phyloP scores from a whole-genome alignment of 768 basidiomycete species.

The Pulveroboletus sp. region DNA sequence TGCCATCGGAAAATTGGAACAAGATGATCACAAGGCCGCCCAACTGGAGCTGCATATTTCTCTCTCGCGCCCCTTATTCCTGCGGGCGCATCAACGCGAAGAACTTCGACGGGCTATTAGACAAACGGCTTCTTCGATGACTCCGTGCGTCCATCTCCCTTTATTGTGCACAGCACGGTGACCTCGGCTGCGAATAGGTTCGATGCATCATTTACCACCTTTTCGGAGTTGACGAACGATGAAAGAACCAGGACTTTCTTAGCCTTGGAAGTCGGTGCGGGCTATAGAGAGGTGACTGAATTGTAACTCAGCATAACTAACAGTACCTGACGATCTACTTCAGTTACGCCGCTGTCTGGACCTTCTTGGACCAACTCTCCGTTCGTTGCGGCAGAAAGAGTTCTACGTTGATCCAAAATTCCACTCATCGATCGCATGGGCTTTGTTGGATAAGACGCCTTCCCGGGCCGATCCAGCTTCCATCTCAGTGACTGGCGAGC shows the following conservation, averaged over 20 bases:
- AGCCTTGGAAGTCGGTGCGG: constrained; percentile 79
- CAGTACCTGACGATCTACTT: constrained; percentile 18
- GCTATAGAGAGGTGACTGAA: constrained; percentile 65
- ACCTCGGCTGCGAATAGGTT: constrained; percentile 48
- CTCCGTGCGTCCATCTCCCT: constrained; percentile 39
- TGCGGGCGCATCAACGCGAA: constrained; percentile 77
- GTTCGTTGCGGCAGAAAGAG: constrained; percentile 62
- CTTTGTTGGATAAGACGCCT: constrained; percentile 47
- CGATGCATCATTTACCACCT: constrained; percentile 64
- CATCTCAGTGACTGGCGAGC: not conserved
- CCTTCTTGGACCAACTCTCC: constrained; percentile 56
- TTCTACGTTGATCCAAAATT: constrained; percentile 84
- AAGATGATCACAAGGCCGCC: not conserved
- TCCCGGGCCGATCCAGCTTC: constrained; percentile 6
- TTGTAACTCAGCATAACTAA: not conserved
- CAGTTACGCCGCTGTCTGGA: constrained; percentile 61
- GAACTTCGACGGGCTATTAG: constrained; percentile 65
- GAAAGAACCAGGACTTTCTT: constrained; percentile 81
- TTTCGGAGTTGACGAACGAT: constrained; percentile 75
- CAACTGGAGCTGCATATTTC: constrained; percentile 73
- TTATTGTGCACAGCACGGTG: constrained; percentile 2
- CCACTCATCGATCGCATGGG: constrained; percentile 90
- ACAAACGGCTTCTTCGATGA: constrained; percentile 42
- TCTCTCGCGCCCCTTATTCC: constrained; percentile 75
- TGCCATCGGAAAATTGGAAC: constrained; percentile 34